phyloP scores from a whole-genome alignment of 371 early-diverging fungal species.

The Apophysomyces ossiformis region DNA sequence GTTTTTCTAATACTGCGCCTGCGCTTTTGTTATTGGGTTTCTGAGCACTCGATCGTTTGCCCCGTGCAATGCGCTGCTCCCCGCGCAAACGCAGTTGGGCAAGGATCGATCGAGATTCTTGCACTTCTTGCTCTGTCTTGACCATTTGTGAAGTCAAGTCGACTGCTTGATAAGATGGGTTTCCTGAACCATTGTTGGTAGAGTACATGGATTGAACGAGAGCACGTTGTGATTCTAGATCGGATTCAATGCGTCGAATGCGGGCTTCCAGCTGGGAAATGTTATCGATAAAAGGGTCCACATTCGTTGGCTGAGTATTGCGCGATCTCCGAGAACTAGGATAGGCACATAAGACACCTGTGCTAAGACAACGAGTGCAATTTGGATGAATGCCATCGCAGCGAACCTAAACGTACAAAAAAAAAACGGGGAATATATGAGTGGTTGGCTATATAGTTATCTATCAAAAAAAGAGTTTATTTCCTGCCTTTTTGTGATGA shows the following conservation, averaged over 20 bases:
- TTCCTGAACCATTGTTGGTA: neutral
- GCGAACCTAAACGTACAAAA: slow-evolving; percentile 33
- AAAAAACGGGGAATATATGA: neutral
- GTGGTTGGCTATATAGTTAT: neutral
- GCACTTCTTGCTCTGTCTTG: slow-evolving; percentile 50
- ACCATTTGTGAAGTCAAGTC: slow-evolving; percentile 30
- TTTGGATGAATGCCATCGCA: slow-evolving; percentile 51
- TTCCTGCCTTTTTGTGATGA: slow-evolving; percentile 38
- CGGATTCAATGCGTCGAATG: slow-evolving; percentile 46
- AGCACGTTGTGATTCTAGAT: slow-evolving; percentile 39
- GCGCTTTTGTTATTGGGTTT: slow-evolving; percentile 10
- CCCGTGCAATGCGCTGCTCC: slow-evolving; percentile 44
- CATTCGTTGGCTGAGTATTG: slow-evolving; percentile 48
- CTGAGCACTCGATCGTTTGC: slow-evolving; percentile 24
- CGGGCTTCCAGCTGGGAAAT: slow-evolving; percentile 45
- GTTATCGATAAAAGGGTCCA: slow-evolving; percentile 53
- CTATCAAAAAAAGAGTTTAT: slow-evolving; percentile 1
- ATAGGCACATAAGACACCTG: slow-evolving; percentile 47
- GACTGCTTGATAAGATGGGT: neutral
- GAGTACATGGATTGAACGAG: slow-evolving; percentile 32
- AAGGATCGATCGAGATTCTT: slow-evolving; percentile 49
- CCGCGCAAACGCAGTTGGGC: slow-evolving; percentile 50
- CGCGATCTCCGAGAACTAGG: slow-evolving; percentile 48
- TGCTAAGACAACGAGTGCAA: slow-evolving; percentile 44
- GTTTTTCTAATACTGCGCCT: slow-evolving; percentile 8